Percentiles rank a stretch among this genome's conserved stretches.
These are phyloP conservation scores for Centaurea solstitialis DNA, from an alignment of 129 eudicot species.

Conservation along the genomic window DNA sequence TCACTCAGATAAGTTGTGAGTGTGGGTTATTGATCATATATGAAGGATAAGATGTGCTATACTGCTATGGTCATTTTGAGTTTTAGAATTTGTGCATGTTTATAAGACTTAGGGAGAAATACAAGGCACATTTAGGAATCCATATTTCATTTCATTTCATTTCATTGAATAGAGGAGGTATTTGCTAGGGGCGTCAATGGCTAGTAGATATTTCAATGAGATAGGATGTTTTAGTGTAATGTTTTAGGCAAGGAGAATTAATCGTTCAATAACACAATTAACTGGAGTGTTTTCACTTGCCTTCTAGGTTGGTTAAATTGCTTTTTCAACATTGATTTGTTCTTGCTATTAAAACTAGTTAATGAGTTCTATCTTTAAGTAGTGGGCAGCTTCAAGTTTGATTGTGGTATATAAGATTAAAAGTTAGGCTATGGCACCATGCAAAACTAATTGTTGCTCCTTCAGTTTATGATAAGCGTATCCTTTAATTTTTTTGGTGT, in stretches of 20 bases:
- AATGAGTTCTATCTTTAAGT: no score
- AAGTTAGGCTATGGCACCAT: not conserved
- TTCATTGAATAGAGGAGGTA: not conserved
- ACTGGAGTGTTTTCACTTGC: not conserved
- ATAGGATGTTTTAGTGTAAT: not conserved
- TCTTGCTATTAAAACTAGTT: not conserved
- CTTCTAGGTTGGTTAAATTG: not conserved
- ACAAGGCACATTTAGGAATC: not conserved
- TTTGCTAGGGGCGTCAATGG: not conserved
- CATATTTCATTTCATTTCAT: not conserved
- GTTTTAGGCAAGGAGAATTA: not conserved
- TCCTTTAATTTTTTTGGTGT: not conserved
- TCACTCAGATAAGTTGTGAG: not conserved
- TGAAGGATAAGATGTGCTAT: not conserved
- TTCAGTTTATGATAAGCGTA: no score
- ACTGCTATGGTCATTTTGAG: not conserved
- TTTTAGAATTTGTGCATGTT: not conserved
- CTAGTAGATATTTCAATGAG: not conserved
- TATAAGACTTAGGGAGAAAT: not conserved
- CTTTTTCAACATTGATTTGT: no score
- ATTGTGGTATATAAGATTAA: not conserved
- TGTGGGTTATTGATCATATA: not conserved
- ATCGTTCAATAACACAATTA: not conserved
- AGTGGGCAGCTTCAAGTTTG: not conserved
- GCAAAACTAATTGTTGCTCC: not conserved